Conservation (phyloP, 768 basidiomycete genomes). For the Xerocomus brunneocitrinus region DNA sequence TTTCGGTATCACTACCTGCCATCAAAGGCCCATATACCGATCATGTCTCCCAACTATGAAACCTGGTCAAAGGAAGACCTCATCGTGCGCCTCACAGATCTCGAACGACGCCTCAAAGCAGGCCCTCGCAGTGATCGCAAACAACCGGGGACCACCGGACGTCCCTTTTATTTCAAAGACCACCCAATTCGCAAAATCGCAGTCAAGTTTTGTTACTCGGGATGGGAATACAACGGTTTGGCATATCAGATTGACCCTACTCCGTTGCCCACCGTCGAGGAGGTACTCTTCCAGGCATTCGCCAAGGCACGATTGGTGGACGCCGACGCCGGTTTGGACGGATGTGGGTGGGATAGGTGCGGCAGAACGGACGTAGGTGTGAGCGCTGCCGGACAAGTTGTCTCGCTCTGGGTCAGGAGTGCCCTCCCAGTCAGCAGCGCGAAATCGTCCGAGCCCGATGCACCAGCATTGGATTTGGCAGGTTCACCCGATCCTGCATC, state of each 20-base stretch:
- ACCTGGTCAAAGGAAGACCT: conserved; percentile 65
- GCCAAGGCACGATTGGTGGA: conserved; percentile 77
- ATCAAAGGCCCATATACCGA: conserved; percentile 24
- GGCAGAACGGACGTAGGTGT: conserved; percentile 95
- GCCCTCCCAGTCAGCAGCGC: conserved; percentile 34
- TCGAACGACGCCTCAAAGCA: conserved; percentile 38
- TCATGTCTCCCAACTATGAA: conserved; percentile 45
- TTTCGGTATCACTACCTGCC: conserved; percentile 33
- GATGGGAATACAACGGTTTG: conserved; percentile 88
- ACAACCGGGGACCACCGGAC: conserved; percentile 18
- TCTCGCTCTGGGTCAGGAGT: conserved; percentile 88
- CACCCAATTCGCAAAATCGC: conserved; percentile 88
- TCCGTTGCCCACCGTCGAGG: conserved; percentile 87
- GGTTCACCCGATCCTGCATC: neutral
- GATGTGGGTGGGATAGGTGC: conserved; percentile 87
- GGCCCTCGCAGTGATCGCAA: conserved; percentile 2
- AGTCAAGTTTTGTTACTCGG: conserved; percentile 87
- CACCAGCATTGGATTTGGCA: conserved; percentile 9
- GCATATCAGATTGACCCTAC: conserved; percentile 71
- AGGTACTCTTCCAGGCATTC: conserved; percentile 75
- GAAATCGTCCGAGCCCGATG: neutral
- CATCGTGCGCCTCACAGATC: conserved; percentile 54
- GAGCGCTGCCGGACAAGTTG: conserved; percentile 89
- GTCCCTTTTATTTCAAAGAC: conserved; percentile 58
- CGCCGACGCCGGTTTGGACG: conserved; percentile 66